phyloP scores from a whole-genome alignment of 2,329 filamentous ascomycete genomes.

The Grosmannia penicillata region DNA sequence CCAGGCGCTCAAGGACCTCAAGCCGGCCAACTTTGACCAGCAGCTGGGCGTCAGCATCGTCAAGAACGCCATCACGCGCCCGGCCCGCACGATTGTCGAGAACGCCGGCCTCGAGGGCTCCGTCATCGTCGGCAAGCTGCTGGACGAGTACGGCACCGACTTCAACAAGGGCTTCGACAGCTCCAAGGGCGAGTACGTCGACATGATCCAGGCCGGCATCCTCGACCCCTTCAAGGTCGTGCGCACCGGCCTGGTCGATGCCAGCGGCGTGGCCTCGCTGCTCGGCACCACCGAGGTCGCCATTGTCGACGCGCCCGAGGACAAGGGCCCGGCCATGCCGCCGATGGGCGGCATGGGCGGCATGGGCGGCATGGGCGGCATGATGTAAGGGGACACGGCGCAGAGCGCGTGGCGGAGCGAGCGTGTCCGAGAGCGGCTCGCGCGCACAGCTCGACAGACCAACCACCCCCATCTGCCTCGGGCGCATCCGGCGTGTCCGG shows the following conservation, averaged over 20 bases:
- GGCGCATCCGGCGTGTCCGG: too few relatives aligned
- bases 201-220: slow-evolving; percentile 96
- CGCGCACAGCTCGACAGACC: too few relatives aligned
- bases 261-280: slow-evolving; percentile 88
- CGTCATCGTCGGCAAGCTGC: slow-evolving; percentile 94
- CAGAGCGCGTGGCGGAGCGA: slow-evolving; percentile 21
- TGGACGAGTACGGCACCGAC: slow-evolving; percentile 77
- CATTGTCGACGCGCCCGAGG: slow-evolving; percentile 89
- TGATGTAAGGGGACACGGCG: slow-evolving; percentile 51
- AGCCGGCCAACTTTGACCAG: slow-evolving; percentile 95
- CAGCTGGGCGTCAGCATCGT: slow-evolving; percentile 95
- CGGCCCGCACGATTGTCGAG: slow-evolving; percentile 90
- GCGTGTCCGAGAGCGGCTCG: too few relatives aligned
- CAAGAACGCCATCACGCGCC: slow-evolving; percentile 94
- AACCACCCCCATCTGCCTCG: too few relatives aligned
- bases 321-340: slow-evolving; percentile 58
- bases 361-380: slow-evolving; percentile 36
- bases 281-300: slow-evolving; percentile 97
- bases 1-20: slow-evolving; percentile 71
- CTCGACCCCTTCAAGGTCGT: slow-evolving; percentile 99
- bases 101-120: slow-evolving; percentile 94
- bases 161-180: slow-evolving; percentile 99
- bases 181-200: slow-evolving; percentile 92
- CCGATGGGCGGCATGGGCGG: slow-evolving; percentile 53
- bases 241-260: slow-evolving; percentile 86